Percentiles rank a stretch among this genome's conserved stretches.
Conservation (phyloP, 352 stramenopile species). For the Phytophthora tubulina region DNA sequence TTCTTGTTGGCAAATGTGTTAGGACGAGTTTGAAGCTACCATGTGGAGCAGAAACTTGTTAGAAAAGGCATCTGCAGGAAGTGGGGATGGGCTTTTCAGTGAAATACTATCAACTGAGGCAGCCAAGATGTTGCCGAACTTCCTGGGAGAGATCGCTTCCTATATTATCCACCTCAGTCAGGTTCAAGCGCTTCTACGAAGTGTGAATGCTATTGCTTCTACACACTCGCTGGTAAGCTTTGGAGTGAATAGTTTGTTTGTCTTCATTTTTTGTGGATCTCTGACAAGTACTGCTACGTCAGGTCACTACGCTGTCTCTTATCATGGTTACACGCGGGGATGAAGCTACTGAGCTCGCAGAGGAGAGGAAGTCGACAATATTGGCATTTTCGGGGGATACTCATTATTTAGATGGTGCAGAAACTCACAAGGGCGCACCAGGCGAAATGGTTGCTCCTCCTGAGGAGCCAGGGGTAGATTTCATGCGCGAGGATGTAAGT, state of each 20-base stretch:
- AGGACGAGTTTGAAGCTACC: slow-evolving; percentile 62
- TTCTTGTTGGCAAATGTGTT: slow-evolving; percentile 7
- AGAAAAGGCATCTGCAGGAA: slow-evolving; percentile 32
- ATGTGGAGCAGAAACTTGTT: slow-evolving; percentile 51
- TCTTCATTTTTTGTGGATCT: neutral
- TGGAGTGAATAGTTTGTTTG: neutral
- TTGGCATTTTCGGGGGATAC: neutral
- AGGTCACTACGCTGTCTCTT: slow-evolving; percentile 36
- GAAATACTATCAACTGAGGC: slow-evolving; percentile 30
- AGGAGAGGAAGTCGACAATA: slow-evolving; percentile 35
- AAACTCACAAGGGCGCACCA: slow-evolving; percentile 3
- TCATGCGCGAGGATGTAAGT: slow-evolving; percentile 26
- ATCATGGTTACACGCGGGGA: slow-evolving; percentile 16
- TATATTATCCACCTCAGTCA: slow-evolving; percentile 48
- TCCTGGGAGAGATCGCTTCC: slow-evolving; percentile 35
- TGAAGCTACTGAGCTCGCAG: slow-evolving; percentile 28
- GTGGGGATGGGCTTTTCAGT: slow-evolving; percentile 47
- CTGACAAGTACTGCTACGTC: slow-evolving; percentile 10
- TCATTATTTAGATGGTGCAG: neutral
- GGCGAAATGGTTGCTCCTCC: slow-evolving; percentile 2
- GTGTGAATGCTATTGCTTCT: slow-evolving; percentile 36
- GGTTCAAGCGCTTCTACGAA: slow-evolving; percentile 51
- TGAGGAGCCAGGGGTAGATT: slow-evolving; percentile 2
- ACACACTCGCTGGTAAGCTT: slow-evolving; percentile 36
- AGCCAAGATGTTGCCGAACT: slow-evolving; percentile 48